A percentile compares a stretch with the other conserved stretches of the same genome.
phyloP scores from a whole-genome alignment of 805 yeast genomes.

The Starmerella kuoi region DNA sequence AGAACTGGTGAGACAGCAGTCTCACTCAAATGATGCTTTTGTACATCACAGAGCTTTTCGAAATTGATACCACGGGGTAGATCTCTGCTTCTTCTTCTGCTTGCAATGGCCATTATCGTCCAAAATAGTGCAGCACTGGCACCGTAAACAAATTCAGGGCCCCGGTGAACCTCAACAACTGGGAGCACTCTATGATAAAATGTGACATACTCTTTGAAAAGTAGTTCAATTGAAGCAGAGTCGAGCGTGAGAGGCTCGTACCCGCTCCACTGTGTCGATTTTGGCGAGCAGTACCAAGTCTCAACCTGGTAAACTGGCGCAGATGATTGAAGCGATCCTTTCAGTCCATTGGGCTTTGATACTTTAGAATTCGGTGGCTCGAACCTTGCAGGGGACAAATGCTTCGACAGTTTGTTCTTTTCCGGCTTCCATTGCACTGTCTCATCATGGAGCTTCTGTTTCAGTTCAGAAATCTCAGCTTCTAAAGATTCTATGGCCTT shows the following conservation, averaged over 20 bases:
- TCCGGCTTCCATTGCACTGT: neutral
- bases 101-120: slow-evolving; percentile 79
- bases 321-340: neutral
- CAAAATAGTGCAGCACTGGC: slow-evolving; percentile 85
- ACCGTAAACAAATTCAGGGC: slow-evolving; percentile 68
- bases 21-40: slow-evolving; percentile 71
- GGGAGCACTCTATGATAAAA: slow-evolving; percentile 79
- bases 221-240: slow-evolving; percentile 45
- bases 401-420: neutral
- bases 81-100: slow-evolving; percentile 44
- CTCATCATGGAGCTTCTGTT: slow-evolving; percentile 22
- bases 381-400: neutral
- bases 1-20: slow-evolving; percentile 84
- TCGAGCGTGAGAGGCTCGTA: slow-evolving; percentile 56
- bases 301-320: slow-evolving; percentile 5
- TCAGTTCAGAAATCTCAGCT: slow-evolving; percentile 58
- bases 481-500: slow-evolving; percentile 43
- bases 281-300: slow-evolving; percentile 43
- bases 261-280: slow-evolving; percentile 29
- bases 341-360: neutral
- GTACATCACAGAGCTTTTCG: slow-evolving; percentile 49
- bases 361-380: neutral
- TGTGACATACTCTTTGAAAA: slow-evolving; percentile 59
- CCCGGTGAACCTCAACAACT: slow-evolving; percentile 66
- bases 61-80: slow-evolving; percentile 33